phyloP scores from a whole-genome alignment of 176 grass and related monocot genomes.

The Ensete ventricosum region DNA sequence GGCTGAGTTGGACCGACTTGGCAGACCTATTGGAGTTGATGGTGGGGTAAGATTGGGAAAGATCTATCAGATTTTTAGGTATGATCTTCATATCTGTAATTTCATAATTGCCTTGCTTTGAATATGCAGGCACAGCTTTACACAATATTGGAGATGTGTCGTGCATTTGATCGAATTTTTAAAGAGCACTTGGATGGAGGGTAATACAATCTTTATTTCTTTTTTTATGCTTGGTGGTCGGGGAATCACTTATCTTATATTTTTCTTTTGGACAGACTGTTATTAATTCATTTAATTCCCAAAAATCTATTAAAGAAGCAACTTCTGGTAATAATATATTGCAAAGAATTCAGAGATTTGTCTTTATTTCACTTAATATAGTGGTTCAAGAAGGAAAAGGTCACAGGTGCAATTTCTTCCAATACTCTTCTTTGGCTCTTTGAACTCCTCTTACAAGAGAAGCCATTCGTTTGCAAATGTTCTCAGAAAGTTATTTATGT shows the following conservation, averaged over 20 bases:
- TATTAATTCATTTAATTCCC: too few species aligned
- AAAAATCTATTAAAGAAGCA: too few species aligned
- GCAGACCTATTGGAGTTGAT: slow-evolving; percentile 86
- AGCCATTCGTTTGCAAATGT: not conserved
- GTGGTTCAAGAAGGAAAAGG: not conserved
- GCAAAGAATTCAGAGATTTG: not conserved
- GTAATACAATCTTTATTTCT: slow-evolving; percentile 33
- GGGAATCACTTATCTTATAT: slow-evolving; percentile 6
- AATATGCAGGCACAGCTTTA: slow-evolving; percentile 80
- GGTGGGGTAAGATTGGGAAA: slow-evolving; percentile 60
- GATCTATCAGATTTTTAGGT: slow-evolving; percentile 6
- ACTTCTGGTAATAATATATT: not conserved
- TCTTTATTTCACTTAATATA: not conserved
- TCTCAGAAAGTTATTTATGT: not conserved
- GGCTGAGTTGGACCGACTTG: slow-evolving; percentile 85
- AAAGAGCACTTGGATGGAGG: slow-evolving; percentile 99
- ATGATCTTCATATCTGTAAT: not conserved
- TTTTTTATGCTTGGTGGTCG: slow-evolving; percentile 5
- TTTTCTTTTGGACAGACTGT: not conserved
- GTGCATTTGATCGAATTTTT: slow-evolving; percentile 97
- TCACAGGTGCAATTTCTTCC: not conserved
- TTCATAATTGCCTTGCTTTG: slow-evolving; percentile 2
- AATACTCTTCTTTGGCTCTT: not conserved
- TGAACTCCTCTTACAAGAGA: not conserved
- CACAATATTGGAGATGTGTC: slow-evolving; percentile 99